phyloP scores from a whole-genome alignment of 345 rosid genomes.

The Corymbia maculata region DNA sequence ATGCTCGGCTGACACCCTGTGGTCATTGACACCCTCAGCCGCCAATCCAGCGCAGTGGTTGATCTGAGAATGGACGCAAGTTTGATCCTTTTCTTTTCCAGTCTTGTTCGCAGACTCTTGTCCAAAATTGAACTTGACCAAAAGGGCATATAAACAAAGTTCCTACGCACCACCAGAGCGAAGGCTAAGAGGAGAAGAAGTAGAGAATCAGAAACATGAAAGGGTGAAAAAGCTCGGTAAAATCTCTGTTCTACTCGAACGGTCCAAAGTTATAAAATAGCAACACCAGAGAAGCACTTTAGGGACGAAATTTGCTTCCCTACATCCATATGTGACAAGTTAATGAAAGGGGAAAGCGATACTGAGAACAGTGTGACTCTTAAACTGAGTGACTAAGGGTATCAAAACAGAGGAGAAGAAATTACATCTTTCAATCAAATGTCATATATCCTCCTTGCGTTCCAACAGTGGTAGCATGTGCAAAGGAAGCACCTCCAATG shows the following conservation, averaged over 20 bases:
- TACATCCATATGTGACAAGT: background rate
- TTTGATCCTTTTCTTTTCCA: background rate
- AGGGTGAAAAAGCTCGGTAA: background rate
- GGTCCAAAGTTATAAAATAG: background rate
- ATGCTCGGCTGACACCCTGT: background rate
- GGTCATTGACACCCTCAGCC: background rate
- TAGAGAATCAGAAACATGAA: background rate
- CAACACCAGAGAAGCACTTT: background rate
- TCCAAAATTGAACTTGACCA: background rate
- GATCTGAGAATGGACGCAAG: background rate
- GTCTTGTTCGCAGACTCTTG: background rate
- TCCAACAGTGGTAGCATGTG: background rate
- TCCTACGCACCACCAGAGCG: background rate
- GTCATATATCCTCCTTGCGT: background rate
- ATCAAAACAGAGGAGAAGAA: background rate
- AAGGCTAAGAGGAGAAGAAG: background rate
- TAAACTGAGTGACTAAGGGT: background rate
- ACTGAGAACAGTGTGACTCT: background rate
- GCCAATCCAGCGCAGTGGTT: background rate
- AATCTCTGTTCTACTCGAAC: background rate
- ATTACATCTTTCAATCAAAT: background rate
- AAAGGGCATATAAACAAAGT: background rate
- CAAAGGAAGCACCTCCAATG: background rate
- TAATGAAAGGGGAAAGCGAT: background rate
- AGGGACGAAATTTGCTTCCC: background rate